Evolutionary conservation across 73 alveolate genomes (phyloP), one percentile per base, ranked within the genome.

Genomic region (Vitrella brassicaformis): DNA sequence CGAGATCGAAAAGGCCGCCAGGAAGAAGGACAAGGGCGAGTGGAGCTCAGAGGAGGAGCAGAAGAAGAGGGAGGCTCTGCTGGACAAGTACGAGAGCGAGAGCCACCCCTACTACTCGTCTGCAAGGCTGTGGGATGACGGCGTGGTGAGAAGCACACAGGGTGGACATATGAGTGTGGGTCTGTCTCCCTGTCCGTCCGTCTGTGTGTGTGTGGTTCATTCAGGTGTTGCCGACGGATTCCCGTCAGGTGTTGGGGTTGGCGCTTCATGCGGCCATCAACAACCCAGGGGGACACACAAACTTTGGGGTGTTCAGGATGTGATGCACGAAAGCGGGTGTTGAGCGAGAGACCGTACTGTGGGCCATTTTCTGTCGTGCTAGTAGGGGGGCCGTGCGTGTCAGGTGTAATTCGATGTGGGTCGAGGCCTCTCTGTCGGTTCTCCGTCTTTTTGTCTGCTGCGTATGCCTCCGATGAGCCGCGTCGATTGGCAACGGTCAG

Each of bases 41-140:
- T 70, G 47, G 75, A 28, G n/a, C 22, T 39, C 71, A 31, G 68
- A 39, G 67, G 66, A 0, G 79, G 84, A 19, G 28, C 31, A 8
- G 74, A 85, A 31, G 76, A 78, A 46, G 78, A 82, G 28, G 94
- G 80, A 28, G 93, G 79, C 25, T 82, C 84, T 85, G 72, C 32
- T 28, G 22, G 78, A 74, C 67, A 79, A 85, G 73, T 92, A 81
- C 75, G 94, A 88, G 14, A 47, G 56, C 22, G 86, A 93, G 81
- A 88, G 96, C 0, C 81, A 88, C 75, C 93, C 95, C 31, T 92
- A 94, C 82, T 92, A 90, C 78, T 82, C 96, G 0, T 80, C 96
- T 39, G 94, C 97, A 28, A 86, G 96, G 56, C 88, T 94, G 28
- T 94, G 98, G 98, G 98, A 94, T 82, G 98, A 94, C 70, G 98